Conservation (phyloP, 2,329 filamentous ascomycete species). For the Falciphora oryzae region DNA sequence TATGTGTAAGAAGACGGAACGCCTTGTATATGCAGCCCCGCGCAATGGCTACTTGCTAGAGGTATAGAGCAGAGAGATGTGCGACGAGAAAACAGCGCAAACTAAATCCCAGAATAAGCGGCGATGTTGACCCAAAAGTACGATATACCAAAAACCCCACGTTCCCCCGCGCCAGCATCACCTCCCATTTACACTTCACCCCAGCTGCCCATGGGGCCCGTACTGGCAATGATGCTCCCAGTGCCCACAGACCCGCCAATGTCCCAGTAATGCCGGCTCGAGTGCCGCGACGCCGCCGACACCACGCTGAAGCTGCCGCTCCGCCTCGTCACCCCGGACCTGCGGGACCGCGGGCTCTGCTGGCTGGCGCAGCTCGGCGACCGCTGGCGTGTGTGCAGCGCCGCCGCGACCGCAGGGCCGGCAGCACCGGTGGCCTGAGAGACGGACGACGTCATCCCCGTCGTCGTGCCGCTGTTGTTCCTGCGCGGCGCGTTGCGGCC, state of each 20-base stretch:
- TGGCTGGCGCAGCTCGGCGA: slow-evolving; percentile 77
- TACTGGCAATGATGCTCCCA: slow-evolving; percentile 61
- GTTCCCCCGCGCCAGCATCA: not conserved
- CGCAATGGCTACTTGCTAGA: not conserved
- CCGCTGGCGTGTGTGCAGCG: slow-evolving; percentile 58
- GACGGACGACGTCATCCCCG: slow-evolving; percentile 30
- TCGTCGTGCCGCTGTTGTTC: not conserved
- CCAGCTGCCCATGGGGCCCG: slow-evolving; percentile 69
- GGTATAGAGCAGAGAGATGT: not conserved
- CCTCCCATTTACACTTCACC: slow-evolving; percentile 55
- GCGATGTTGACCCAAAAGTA: not conserved
- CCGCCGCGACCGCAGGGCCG: slow-evolving; percentile 12
- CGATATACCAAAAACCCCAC: not conserved
- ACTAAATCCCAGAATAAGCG: not conserved
- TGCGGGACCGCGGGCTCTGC: slow-evolving; percentile 39
- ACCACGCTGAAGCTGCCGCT: slow-evolving; percentile 44
- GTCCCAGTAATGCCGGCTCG: slow-evolving; percentile 87
- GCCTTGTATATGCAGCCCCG: slow-evolving; percentile 3
- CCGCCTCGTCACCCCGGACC: slow-evolving; percentile 50
- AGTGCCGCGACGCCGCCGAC: slow-evolving; percentile 65
- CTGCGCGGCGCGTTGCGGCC: slow-evolving; percentile 35
- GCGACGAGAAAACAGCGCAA: not conserved
- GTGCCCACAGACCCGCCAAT: slow-evolving; percentile 76
- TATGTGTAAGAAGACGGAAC: not conserved
- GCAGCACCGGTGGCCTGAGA: not conserved